These are phyloP conservation scores for Blastocystis sp. DNA, from an alignment of 352 stramenopile genomes.

Conservation along the genomic window DNA sequence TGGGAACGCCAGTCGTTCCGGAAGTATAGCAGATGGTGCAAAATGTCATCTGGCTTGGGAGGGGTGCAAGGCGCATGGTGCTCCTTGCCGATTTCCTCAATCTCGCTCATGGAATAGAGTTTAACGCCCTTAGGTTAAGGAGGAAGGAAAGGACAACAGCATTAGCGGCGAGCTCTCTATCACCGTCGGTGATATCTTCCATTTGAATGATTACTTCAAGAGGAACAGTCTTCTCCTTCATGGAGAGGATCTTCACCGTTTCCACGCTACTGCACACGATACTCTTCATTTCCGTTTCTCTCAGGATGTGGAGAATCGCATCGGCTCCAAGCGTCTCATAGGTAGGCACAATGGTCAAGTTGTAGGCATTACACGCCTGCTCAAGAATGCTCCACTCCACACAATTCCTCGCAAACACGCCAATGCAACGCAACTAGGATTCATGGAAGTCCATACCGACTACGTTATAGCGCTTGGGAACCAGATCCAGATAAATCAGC, in stretches of 20 bases:
- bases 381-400: conserved; percentile 40
- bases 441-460: background rate
- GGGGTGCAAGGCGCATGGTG: conserved; percentile 20
- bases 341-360: conserved; percentile 42
- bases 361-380: conserved; percentile 49
- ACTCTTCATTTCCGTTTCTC: conserved; percentile 56
- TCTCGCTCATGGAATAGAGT: conserved; percentile 60
- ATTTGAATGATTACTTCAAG: conserved; percentile 57
- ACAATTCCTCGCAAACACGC: conserved; percentile 37
- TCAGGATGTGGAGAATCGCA: conserved; percentile 27
- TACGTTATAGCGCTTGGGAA: conserved; percentile 36
- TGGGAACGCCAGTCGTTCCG: conserved; percentile 80
- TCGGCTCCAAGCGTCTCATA: conserved; percentile 62
- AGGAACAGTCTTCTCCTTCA: conserved; percentile 24
- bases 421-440: conserved; percentile 15
- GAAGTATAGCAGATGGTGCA: conserved; percentile 81
- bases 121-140: background rate
- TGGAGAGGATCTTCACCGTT: conserved; percentile 38
- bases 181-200: conserved; percentile 55
- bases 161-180: background rate
- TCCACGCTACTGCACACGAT: conserved; percentile 34
- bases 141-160: conserved; percentile 8
- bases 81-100: conserved; percentile 63
- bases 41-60: conserved; percentile 73
- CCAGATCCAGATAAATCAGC: conserved; percentile 56